Evolutionary conservation across 345 rosid genomes (phyloP).

Genomic region (Arabidopsis arenosa): DNA sequence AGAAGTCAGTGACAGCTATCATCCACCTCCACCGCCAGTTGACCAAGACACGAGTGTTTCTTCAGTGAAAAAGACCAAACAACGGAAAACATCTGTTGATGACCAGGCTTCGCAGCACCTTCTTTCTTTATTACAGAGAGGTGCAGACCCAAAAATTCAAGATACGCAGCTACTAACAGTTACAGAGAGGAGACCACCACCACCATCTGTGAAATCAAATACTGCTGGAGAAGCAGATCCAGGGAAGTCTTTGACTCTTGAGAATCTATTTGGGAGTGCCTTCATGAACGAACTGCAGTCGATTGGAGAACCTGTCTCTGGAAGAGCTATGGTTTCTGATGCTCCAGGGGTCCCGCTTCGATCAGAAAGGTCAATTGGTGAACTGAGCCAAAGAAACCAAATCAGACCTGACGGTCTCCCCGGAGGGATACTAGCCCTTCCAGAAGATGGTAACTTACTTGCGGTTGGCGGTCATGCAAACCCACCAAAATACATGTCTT

Average conservation of each 20-base stretch:
- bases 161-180: constrained; percentile 38
- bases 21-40: constrained; percentile 49
- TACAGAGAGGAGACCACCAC: constrained; percentile 46
- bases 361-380: constrained; percentile 47
- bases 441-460: constrained; percentile 50
- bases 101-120: constrained; percentile 84
- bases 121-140: constrained; percentile 80
- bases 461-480: constrained; percentile 51
- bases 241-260: constrained; percentile 80
- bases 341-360: constrained; percentile 48
- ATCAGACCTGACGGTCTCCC: constrained; percentile 57
- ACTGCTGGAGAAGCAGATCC: constrained; percentile 52
- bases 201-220: constrained; percentile 30
- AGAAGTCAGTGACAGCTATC: constrained; percentile 56
- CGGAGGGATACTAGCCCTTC: constrained; percentile 54
- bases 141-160: constrained; percentile 48
- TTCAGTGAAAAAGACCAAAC: constrained; percentile 49
- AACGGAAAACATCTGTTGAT: constrained; percentile 54
- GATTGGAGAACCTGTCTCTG: constrained; percentile 64
- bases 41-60: constrained; percentile 46
- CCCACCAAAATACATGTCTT: constrained; percentile 37
- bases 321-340: constrained; percentile 51
- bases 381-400: constrained; percentile 47
- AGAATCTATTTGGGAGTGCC: constrained; percentile 91
- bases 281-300: constrained; percentile 94